Evolutionary conservation across 495 filamentous ascomycete genomes (phyloP).

Genomic region (Penicillium steckii): DNA sequence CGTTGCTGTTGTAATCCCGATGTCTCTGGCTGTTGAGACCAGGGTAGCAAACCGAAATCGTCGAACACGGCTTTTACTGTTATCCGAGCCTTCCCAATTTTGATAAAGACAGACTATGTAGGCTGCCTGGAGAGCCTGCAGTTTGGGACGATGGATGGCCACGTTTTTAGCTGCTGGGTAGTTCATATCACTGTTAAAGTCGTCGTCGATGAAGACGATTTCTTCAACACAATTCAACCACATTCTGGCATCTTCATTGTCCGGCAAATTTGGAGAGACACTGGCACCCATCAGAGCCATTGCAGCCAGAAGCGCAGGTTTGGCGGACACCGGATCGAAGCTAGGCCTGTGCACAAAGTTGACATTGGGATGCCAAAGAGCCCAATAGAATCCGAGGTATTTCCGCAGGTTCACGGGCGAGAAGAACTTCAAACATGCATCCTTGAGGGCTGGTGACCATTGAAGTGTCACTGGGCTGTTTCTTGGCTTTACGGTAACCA

Average conservation of each 20-base stretch:
- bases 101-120: slow-evolving; percentile 29
- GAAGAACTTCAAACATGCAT: slow-evolving; percentile 19
- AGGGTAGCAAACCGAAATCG: slow-evolving; percentile 19
- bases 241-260: slow-evolving; percentile 19
- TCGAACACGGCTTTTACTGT: slow-evolving; percentile 22
- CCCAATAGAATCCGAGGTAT: slow-evolving; percentile 19
- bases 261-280: slow-evolving; percentile 19
- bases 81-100: slow-evolving; percentile 25
- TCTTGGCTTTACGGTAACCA: slow-evolving; percentile 24
- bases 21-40: slow-evolving; percentile 24
- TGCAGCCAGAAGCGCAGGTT: slow-evolving; percentile 16
- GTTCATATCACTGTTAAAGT: slow-evolving; percentile 22
- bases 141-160: slow-evolving; percentile 7
- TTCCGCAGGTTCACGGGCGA: slow-evolving; percentile 19
- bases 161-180: slow-evolving; percentile 1
- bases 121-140: slow-evolving; percentile 24
- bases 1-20: slow-evolving; percentile 17
- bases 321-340: slow-evolving; percentile 16
- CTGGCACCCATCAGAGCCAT: slow-evolving; percentile 23
- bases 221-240: slow-evolving; percentile 28
- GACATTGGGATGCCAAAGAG: slow-evolving; percentile 26
- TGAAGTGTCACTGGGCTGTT: slow-evolving; percentile 23
- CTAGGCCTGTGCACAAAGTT: slow-evolving; percentile 23
- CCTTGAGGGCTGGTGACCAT: slow-evolving; percentile 17
- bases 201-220: slow-evolving; percentile 22